Evolutionary conservation across 2,329 filamentous ascomycete genomes (phyloP).

Genomic region (Intubia oerlemansii): DNA sequence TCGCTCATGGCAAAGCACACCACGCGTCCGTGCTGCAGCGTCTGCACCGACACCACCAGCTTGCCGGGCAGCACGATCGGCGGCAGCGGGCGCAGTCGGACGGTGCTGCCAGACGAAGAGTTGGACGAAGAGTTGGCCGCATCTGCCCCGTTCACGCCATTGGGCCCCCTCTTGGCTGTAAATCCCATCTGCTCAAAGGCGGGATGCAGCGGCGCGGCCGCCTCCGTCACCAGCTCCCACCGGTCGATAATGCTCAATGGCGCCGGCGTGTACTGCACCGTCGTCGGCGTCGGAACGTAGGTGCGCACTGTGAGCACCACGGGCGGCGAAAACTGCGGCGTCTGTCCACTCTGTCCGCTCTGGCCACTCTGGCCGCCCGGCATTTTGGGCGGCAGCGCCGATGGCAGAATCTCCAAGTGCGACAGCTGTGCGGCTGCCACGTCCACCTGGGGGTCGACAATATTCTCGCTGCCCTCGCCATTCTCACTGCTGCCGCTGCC

Average conservation of each 20-base stretch:
- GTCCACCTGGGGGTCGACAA: too few relatives aligned
- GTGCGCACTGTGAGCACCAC: conserved; percentile 57
- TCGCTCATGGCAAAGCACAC: conserved; percentile 59
- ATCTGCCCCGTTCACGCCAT: not conserved
- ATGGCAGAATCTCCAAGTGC: conserved; percentile 52
- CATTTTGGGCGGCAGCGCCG: conserved; percentile 29
- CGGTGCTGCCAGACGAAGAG: too few relatives aligned
- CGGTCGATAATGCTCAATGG: conserved; percentile 56
- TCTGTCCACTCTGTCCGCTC: too few relatives aligned
- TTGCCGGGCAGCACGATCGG: conserved; percentile 45
- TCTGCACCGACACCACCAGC: conserved; percentile 44
- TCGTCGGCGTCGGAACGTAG: conserved; percentile 21
- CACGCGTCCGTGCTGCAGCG: conserved; percentile 48
- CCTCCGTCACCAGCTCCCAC: conserved; percentile 56
- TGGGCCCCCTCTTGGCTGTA: not conserved
- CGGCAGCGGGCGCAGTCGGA: conserved; percentile 38
- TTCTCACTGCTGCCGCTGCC: conserved; percentile 16
- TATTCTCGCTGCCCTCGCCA: too few relatives aligned
- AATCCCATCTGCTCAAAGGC: conserved; percentile 58
- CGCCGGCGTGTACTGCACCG: conserved; percentile 37
- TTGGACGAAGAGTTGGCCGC: too few relatives aligned
- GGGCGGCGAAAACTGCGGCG: conserved; percentile 32
- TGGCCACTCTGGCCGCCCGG: conserved; percentile 9
- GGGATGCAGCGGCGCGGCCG: conserved; percentile 41
- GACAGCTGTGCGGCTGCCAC: conserved; percentile 42